phyloP scores from a whole-genome alignment of 441 rosid genomes.

The California macrophylla region DNA sequence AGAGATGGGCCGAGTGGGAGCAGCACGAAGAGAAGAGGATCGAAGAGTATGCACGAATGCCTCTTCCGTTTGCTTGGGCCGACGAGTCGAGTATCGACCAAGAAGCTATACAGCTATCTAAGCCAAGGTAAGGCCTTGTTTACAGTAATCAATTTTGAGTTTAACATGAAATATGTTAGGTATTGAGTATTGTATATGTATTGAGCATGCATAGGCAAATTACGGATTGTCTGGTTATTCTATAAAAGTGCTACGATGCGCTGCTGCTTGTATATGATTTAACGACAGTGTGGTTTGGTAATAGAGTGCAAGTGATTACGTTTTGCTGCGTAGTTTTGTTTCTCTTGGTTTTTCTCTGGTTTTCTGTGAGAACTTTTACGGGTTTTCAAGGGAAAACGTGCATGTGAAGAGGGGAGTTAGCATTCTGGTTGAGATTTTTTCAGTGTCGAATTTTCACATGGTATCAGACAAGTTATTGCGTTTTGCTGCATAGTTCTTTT shows the following conservation, averaged over 20 bases:
- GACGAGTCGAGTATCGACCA: slow-evolving; percentile 58
- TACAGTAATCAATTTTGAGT: slow-evolving; percentile 13
- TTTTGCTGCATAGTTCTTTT: too few species aligned
- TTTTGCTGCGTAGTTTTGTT: neutral
- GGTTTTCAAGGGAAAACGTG: too few species aligned
- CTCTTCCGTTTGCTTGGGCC: slow-evolving; percentile 54
- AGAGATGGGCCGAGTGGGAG: slow-evolving; percentile 79
- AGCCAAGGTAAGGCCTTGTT: slow-evolving; percentile 39
- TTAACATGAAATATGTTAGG: neutral
- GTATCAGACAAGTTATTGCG: too few species aligned
- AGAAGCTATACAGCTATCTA: slow-evolving; percentile 72
- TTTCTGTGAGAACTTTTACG: too few species aligned
- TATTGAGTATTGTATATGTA: neutral
- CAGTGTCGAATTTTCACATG: too few species aligned
- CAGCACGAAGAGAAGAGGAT: slow-evolving; percentile 51
- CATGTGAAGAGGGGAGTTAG: too few species aligned
- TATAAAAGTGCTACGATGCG: neutral
- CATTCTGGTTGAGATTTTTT: too few species aligned
- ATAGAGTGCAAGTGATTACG: neutral
- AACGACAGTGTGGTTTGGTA: neutral
- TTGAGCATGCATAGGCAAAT: neutral
- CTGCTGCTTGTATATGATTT: neutral
- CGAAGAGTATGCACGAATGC: slow-evolving; percentile 36
- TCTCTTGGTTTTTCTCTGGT: neutral
- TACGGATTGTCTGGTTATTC: neutral